Conservation (phyloP, 2,329 filamentous ascomycete genomes). For the Ascocoryne sarcoides region DNA sequence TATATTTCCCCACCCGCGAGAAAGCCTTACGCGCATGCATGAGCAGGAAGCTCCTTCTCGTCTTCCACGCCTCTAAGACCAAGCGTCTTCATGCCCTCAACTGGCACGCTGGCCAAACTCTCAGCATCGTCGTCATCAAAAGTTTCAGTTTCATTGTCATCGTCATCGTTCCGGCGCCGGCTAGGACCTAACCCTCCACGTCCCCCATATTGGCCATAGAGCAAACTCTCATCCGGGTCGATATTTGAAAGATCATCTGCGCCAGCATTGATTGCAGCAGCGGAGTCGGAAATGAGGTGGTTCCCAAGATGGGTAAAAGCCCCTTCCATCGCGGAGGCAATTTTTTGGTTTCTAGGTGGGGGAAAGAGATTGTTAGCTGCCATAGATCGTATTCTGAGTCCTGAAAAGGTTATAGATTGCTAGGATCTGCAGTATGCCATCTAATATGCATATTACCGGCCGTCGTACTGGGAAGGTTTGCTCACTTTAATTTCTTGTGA, state of each 20-base stretch:
- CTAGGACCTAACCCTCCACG: conserved; percentile 40
- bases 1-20: conserved; percentile 1
- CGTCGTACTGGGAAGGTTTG: neutral
- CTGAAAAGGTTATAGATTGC: too few relatives aligned
- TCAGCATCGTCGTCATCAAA: conserved; percentile 73
- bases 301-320: conserved; percentile 85
- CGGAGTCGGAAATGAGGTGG: conserved; percentile 75
- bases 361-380: conserved; percentile 1
- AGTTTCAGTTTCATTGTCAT: conserved; percentile 79
- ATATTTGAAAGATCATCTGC: conserved; percentile 62
- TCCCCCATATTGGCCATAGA: conserved; percentile 61
- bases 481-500: conserved; percentile 3
- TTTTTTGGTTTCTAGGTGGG: conserved; percentile 5
- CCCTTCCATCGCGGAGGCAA: conserved; percentile 58
- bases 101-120: conserved; percentile 69
- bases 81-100: conserved; percentile 63
- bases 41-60: conserved; percentile 82
- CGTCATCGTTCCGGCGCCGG: conserved; percentile 67
- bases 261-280: conserved; percentile 78
- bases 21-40: conserved; percentile 82
- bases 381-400: too few relatives aligned
- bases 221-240: conserved; percentile 71
- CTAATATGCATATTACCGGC: too few relatives aligned
- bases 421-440: too few relatives aligned
- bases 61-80: conserved; percentile 58